These are phyloP conservation scores for Leccinum ochraceum DNA, from an alignment of 768 basidiomycete species.

Conservation along the genomic window DNA sequence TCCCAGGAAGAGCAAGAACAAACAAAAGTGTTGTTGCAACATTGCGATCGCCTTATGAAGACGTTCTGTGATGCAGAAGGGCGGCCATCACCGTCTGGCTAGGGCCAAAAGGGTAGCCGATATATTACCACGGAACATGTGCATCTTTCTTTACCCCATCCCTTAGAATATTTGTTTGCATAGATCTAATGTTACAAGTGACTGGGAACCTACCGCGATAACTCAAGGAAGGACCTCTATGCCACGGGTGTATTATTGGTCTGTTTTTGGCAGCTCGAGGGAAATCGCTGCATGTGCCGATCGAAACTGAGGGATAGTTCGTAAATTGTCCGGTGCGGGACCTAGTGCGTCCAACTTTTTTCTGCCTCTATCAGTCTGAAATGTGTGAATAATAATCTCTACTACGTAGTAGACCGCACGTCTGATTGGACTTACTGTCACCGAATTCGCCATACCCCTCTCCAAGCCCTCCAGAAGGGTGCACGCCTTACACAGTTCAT, in stretches of 20 bases:
- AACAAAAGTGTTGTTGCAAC: constrained; percentile 48
- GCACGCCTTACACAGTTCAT: constrained; percentile 96
- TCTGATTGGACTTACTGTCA: constrained; percentile 51
- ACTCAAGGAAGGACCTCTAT: not conserved
- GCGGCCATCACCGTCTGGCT: constrained; percentile 22
- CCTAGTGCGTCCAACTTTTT: constrained; percentile 62
- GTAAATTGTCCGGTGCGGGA: constrained; percentile 63
- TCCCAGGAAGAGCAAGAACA: constrained; percentile 53
- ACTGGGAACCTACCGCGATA: not conserved
- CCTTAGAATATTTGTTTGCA: not conserved
- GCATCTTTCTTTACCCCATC: not conserved
- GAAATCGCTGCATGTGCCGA: constrained; percentile 42
- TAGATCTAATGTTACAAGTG: constrained; percentile 4
- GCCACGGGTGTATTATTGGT: not conserved
- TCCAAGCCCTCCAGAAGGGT: constrained; percentile 89
- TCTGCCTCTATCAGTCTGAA: constrained; percentile 67
- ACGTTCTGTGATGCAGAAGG: constrained; percentile 36
- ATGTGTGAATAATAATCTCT: constrained; percentile 7
- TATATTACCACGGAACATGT: not conserved
- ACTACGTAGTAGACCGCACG: not conserved
- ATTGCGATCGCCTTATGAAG: constrained; percentile 57
- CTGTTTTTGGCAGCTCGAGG: constrained; percentile 37
- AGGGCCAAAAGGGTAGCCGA: not conserved
- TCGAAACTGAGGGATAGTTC: constrained; percentile 76
- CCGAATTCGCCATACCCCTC: constrained; percentile 68